These are phyloP conservation scores for Primulina tabacum DNA, from an alignment of 257 asterid genomes.

Conservation along the genomic window DNA sequence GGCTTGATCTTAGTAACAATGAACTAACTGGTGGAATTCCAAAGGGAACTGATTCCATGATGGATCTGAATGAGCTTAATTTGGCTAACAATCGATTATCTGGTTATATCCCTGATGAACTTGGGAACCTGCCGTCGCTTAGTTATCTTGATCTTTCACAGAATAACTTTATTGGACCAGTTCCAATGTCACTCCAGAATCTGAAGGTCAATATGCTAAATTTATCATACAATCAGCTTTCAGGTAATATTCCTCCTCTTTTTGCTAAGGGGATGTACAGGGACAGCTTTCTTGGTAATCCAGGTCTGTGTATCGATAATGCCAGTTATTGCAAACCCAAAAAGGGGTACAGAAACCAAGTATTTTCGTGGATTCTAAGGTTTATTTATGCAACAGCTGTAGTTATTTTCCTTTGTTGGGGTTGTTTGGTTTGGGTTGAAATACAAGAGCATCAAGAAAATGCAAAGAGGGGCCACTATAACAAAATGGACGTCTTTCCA, in stretches of 20 bases:
- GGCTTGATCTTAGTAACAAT: constrained; percentile 59
- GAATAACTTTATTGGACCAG: constrained; percentile 50
- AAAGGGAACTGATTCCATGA: constrained; percentile 37
- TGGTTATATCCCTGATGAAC: constrained; percentile 61
- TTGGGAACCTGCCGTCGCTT: constrained; percentile 60
- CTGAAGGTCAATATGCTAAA: constrained; percentile 64
- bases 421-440: constrained; percentile 43
- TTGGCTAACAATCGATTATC: constrained; percentile 54
- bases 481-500: constrained; percentile 85
- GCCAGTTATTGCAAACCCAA: constrained; percentile 37
- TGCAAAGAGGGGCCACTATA: constrained; percentile 28
- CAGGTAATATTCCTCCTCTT: constrained; percentile 61
- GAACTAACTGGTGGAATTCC: constrained; percentile 61
- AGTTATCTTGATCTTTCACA: constrained; percentile 79
- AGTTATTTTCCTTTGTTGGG: constrained; percentile 44
- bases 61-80: constrained; percentile 60
- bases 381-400: constrained; percentile 35
- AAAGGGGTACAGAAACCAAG: constrained; percentile 7
- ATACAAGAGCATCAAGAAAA: constrained; percentile 37
- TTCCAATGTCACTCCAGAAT: constrained; percentile 60
- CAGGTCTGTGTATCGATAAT: constrained; percentile 47
- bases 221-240: constrained; percentile 55
- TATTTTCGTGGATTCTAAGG: constrained; percentile 41
- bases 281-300: constrained; percentile 70
- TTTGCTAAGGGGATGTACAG: constrained; percentile 37